Base-by-base conservation (phyloP, 345 rosid species). In the Aquilaria sinensis region DNA sequence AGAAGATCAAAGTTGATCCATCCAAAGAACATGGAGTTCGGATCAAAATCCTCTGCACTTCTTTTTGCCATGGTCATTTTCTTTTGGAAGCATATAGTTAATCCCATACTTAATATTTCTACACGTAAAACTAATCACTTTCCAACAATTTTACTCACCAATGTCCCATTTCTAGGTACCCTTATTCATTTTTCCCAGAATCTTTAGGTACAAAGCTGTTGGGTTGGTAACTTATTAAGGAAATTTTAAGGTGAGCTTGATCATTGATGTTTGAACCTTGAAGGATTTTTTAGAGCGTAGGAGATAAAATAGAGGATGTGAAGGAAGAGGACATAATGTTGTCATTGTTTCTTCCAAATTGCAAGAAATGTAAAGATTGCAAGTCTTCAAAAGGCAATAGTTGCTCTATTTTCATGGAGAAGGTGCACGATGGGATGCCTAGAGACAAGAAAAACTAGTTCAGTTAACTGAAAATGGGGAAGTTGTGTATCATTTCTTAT, bases 281-380 rank as follows among this genome's bases (percentile, higher is more conserved):
- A 14, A 87, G 97, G 37, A 78, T 83, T 67, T 91, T 86, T 13
- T 96, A 91, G 80, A 91, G 97, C 32, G 79, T 77, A 12, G 96
- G 97, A 2, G 85, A 79, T 50, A 12, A 72, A 8, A 92, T 86
- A 53, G 73, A 78, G 3, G 88, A 77, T 61, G 75, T 86, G 45
- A 69, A 67, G 13, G 77, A 72, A 79, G 88, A 92, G 33, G 94
- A 84, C 51, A 6, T 59, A 3, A 94, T 83, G 59, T n/a, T 88
- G 63, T 90, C 90, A 4, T 80, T 81, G 54, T 86, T 84, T 63
- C 68, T 47, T 1, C 60, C 83, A 29, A 54, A 83, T n/a, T 91
- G 92, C 34, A 79, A 74, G 47, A 80, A 78, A 12, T 86, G 89
- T 14, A 71, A 56, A 53, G 81, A 81, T 51, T 88, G 93, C 74